These are phyloP conservation scores for Malassezia sympodialis DNA, from an alignment of 1,284 basidiomycete species.

Conservation along the genomic window DNA sequence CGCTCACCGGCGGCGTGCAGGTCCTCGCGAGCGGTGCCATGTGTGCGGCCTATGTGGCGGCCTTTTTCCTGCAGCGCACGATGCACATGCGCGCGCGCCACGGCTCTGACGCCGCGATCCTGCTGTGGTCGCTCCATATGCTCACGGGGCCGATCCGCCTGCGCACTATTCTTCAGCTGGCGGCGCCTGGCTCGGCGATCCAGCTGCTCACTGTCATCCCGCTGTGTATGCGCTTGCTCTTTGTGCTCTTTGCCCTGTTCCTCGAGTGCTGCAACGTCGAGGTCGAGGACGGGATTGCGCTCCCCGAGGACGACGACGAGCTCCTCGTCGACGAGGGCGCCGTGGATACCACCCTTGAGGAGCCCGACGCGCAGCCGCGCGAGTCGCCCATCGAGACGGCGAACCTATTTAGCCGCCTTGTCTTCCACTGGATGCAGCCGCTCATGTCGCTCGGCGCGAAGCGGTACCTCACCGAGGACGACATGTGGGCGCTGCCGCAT, in stretches of 20 bases:
- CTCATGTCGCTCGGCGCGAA: conserved; percentile 54
- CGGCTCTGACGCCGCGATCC: conserved; percentile 65
- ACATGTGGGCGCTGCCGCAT: conserved; percentile 48
- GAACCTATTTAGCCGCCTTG: conserved; percentile 62
- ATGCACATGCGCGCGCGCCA: conserved; percentile 69
- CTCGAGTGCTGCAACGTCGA: conserved; percentile 38
- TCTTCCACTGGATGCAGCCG: conserved; percentile 68
- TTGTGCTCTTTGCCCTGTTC: conserved; percentile 28
- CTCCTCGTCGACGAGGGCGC: conserved; percentile 11
- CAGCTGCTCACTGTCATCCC: conserved; percentile 29
- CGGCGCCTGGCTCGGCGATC: conserved; percentile 22
- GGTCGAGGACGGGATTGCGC: conserved; percentile 17
- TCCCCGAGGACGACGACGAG: conserved; percentile 16
- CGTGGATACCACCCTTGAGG: conserved; percentile 1
- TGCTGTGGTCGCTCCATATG: conserved; percentile 72
- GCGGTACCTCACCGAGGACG: conserved; percentile 48
- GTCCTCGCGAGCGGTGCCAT: conserved; percentile 22
- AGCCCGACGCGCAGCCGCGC: conserved; percentile 11
- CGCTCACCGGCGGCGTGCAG: conserved; percentile 21
- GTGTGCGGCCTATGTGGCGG: conserved; percentile 30
- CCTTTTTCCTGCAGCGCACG: conserved; percentile 46
- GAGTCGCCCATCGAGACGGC: conserved; percentile 70
- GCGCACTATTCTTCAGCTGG: conserved; percentile 23
- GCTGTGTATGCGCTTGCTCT: conserved; percentile 23
- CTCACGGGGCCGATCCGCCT: conserved; percentile 56